A percentile compares a stretch with the other conserved stretches of the same genome.
Evolutionary conservation across 192 early-diverging fungal genomes (phyloP).

Genomic region (Dissophora ornata): DNA sequence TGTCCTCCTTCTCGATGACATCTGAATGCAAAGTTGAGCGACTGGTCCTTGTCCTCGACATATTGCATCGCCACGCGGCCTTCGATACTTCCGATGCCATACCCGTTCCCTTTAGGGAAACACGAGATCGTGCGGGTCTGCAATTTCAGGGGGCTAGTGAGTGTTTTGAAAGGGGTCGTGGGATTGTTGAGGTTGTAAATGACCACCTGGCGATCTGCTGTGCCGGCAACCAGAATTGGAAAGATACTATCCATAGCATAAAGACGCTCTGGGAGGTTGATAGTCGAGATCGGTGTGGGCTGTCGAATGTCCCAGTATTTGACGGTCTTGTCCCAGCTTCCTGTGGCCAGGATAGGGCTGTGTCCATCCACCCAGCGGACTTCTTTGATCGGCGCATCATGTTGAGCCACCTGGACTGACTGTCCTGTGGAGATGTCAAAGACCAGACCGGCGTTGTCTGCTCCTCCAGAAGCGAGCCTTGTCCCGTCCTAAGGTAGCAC

Average conservation of each 20-base stretch:
- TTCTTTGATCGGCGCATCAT: constrained; percentile 90
- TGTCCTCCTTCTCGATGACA: constrained; percentile 84
- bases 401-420: constrained; percentile 83
- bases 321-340: constrained; percentile 95
- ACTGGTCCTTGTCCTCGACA: constrained; percentile 81
- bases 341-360: constrained; percentile 81
- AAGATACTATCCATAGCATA: constrained; percentile 90
- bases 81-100: constrained; percentile 93
- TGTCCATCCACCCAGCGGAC: constrained; percentile 79
- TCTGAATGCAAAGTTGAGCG: constrained; percentile 89
- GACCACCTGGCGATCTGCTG: constrained; percentile 86
- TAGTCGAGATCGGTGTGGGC: constrained; percentile 76
- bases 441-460: constrained; percentile 88
- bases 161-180: constrained; percentile 72
- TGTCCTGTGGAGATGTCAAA: constrained; percentile 88
- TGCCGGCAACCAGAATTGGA: constrained; percentile 88
- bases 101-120: constrained; percentile 83
- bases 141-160: constrained; percentile 81
- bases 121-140: constrained; percentile 87
- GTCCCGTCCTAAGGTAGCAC: constrained; percentile 83
- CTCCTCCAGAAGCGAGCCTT: constrained; percentile 89
- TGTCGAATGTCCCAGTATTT: constrained; percentile 95
- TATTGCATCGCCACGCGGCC: constrained; percentile 95
- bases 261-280: constrained; percentile 85
- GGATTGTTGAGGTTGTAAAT: constrained; percentile 90